phyloP scores from a whole-genome alignment of 805 yeast species.

The Wickerhamomyces xylosicus region DNA sequence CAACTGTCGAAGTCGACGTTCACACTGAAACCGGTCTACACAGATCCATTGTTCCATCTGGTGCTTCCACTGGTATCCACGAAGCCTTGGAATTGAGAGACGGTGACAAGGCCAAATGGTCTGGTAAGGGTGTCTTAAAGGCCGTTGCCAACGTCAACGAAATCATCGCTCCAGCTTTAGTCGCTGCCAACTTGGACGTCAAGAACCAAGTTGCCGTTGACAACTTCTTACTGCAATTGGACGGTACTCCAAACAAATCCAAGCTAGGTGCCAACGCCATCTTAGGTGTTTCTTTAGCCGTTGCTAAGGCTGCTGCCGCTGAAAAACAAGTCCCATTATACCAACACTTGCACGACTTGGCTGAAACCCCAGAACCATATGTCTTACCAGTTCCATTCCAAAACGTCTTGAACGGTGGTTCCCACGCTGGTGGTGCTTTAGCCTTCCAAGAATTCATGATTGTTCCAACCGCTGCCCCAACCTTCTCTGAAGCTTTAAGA shows the following conservation, averaged over 20 bases:
- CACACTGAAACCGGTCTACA: constrained; percentile 86
- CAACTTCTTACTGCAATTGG: constrained; percentile 74
- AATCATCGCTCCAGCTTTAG: constrained; percentile 87
- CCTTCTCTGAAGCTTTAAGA: constrained; percentile 94
- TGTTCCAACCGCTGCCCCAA: constrained; percentile 85
- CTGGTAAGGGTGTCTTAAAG: constrained; percentile 96
- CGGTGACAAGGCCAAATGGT: constrained; percentile 95
- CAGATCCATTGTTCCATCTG: constrained; percentile 98
- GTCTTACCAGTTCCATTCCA: constrained; percentile 99
- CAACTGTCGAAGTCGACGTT: constrained; percentile 97
- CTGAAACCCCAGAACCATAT: constrained; percentile 67
- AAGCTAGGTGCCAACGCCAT: constrained; percentile 98
- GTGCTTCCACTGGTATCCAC: constrained; percentile 98
- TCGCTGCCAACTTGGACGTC: constrained; percentile 74
- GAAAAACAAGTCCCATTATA: constrained; percentile 89
- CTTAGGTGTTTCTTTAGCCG: constrained; percentile 96
- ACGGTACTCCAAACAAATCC: constrained; percentile 96
- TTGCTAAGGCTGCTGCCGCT: constrained; percentile 97
- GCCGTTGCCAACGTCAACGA: constrained; percentile 96
- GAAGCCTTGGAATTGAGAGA: constrained; percentile 99
- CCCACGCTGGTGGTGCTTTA: constrained; percentile 98
- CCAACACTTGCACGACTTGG: constrained; percentile 76
- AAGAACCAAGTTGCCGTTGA: constrained; percentile 82
- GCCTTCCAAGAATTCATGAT: constrained; percentile 99
- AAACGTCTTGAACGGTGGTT: constrained; percentile 98